Percentiles rank a stretch among this genome's conserved stretches.
phyloP scores from a whole-genome alignment of 768 basidiomycete species.

The Amanita pallidorosea region DNA sequence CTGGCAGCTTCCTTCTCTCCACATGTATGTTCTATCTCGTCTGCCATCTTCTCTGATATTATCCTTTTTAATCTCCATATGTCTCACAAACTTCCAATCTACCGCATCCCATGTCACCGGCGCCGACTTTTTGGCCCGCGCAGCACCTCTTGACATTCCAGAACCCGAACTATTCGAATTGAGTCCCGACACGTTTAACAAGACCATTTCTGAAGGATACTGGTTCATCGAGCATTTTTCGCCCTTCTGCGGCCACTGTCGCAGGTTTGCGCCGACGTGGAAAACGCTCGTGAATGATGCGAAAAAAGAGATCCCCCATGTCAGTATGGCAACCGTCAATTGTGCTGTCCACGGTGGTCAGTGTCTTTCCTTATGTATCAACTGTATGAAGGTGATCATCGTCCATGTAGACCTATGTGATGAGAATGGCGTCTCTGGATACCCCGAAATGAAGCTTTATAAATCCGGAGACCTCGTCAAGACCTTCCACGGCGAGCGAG shows the following conservation, averaged over 20 bases:
- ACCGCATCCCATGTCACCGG: neutral
- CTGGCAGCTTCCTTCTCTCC: neutral
- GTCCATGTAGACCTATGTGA: conserved; percentile 60
- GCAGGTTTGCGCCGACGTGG: conserved; percentile 77
- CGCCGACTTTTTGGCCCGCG: neutral
- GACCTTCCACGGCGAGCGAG: conserved; percentile 42
- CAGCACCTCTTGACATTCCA: neutral
- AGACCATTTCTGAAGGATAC: conserved; percentile 41
- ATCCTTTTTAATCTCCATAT: neutral
- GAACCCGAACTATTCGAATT: conserved; percentile 20
- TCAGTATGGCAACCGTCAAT: conserved; percentile 75
- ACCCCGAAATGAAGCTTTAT: conserved; percentile 72
- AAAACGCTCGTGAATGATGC: conserved; percentile 46
- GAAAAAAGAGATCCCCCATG: conserved; percentile 33
- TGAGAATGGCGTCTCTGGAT: conserved; percentile 55
- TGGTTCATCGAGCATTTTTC: conserved; percentile 88
- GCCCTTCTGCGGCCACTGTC: conserved; percentile 78
- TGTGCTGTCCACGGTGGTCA: conserved; percentile 29
- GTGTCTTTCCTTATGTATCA: neutral
- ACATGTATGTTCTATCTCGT: neutral
- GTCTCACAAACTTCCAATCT: neutral
- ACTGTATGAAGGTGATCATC: neutral
- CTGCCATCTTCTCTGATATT: neutral
- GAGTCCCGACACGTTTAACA: conserved; percentile 49
- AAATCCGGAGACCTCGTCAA: conserved; percentile 51